These are phyloP conservation scores for Filobasidium wieringae DNA, from an alignment of 768 basidiomycete genomes.

Conservation along the genomic window DNA sequence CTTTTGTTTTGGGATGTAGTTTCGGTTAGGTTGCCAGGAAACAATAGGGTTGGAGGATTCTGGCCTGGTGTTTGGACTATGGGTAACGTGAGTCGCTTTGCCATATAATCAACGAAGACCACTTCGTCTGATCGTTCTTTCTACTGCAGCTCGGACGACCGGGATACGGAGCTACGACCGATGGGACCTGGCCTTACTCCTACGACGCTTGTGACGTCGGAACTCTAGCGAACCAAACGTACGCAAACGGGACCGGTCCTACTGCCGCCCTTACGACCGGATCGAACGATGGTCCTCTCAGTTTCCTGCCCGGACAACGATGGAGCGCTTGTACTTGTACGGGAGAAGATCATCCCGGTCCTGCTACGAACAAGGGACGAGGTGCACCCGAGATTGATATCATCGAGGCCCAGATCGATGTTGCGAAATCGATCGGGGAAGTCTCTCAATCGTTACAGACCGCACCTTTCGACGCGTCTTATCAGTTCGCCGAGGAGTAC, in stretches of 20 bases:
- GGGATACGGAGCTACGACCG: slow-evolving; percentile 9
- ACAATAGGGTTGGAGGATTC: slow-evolving; percentile 33
- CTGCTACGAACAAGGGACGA: slow-evolving; percentile 51
- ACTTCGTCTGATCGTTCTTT: slow-evolving; percentile 25
- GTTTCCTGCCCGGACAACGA: slow-evolving; percentile 38
- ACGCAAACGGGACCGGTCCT: slow-evolving; percentile 25
- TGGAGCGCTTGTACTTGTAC: slow-evolving; percentile 71
- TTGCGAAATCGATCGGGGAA: slow-evolving; percentile 43
- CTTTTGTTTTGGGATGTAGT: slow-evolving; percentile 34
- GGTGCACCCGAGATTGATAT: slow-evolving; percentile 89
- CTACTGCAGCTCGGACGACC: slow-evolving; percentile 29
- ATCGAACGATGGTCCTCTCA: slow-evolving; percentile 26
- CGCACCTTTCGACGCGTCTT: slow-evolving; percentile 50
- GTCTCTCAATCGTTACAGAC: slow-evolving; percentile 68
- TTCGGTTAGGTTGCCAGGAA: slow-evolving; percentile 40
- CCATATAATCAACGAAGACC: slow-evolving; percentile 50
- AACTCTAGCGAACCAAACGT: slow-evolving; percentile 34
- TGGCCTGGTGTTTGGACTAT: slow-evolving; percentile 51
- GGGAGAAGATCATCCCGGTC: slow-evolving; percentile 78
- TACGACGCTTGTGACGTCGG: slow-evolving; percentile 36
- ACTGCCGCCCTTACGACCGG: slow-evolving; percentile 31
- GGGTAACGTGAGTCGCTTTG: slow-evolving; percentile 73
- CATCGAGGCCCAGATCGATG: slow-evolving; percentile 68
- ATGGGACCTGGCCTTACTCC: slow-evolving; percentile 25
- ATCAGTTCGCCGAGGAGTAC: slow-evolving; percentile 37